These are phyloP conservation scores for Myrmaecium sp. DNA, from an alignment of 2,329 filamentous ascomycete species.

Conservation along the genomic window DNA sequence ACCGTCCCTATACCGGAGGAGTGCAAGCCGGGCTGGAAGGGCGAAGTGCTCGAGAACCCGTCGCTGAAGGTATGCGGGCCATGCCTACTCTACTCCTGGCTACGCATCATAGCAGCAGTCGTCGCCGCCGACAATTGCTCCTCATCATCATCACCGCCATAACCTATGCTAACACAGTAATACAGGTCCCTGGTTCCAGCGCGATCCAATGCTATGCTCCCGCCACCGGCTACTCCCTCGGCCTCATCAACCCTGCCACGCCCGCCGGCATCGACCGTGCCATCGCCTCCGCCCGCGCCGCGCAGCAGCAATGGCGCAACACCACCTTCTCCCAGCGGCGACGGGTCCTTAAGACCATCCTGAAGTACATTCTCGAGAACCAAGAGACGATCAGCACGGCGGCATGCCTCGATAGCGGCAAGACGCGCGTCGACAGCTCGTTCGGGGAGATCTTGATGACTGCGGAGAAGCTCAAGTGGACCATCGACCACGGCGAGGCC, in stretches of 20 bases:
- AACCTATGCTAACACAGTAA: too few species aligned
- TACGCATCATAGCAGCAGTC: background rate
- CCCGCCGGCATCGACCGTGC: slow-evolving; percentile 61
- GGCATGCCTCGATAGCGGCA: slow-evolving; percentile 84
- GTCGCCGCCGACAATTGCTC: background rate
- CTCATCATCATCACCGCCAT: background rate
- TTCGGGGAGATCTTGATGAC: slow-evolving; percentile 93
- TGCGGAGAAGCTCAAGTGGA: slow-evolving; percentile 88
- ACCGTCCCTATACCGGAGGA: slow-evolving; percentile 44
- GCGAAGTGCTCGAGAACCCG: slow-evolving; percentile 40
- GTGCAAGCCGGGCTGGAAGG: slow-evolving; percentile 35
- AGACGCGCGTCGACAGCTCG: slow-evolving; percentile 86
- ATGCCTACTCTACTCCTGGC: too few species aligned
- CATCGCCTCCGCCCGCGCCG: slow-evolving; percentile 53
- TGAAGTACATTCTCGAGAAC: slow-evolving; percentile 66
- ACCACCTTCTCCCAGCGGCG: slow-evolving; percentile 65
- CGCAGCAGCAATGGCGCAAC: slow-evolving; percentile 60
- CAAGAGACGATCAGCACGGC: slow-evolving; percentile 73
- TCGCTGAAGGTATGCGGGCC: slow-evolving; percentile 36
- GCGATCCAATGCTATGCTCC: slow-evolving; percentile 76
- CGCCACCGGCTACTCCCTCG: slow-evolving; percentile 72
- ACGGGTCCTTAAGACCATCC: slow-evolving; percentile 62
- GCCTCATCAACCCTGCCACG: slow-evolving; percentile 60
- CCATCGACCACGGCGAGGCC: slow-evolving; percentile 73
- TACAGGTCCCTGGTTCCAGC: slow-evolving; percentile 41